Percentiles rank a stretch among this genome's conserved stretches.
Evolutionary conservation across 2,329 filamentous ascomycete genomes (phyloP).

Genomic region (Aureobasidium leucospermi): DNA sequence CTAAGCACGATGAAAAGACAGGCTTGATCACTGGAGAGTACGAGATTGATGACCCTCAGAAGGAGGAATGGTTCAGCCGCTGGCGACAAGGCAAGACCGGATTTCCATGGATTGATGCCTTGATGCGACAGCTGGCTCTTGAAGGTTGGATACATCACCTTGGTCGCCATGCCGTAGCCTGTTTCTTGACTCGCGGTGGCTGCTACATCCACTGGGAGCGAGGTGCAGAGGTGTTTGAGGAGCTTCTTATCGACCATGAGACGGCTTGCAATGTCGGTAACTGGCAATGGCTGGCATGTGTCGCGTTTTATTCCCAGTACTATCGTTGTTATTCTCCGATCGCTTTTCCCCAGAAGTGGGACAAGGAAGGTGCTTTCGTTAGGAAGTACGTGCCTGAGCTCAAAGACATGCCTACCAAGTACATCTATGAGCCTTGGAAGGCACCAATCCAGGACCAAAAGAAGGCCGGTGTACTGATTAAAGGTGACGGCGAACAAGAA

Average conservation of each 20-base stretch:
- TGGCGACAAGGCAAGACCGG: constrained; percentile 65
- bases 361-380: constrained; percentile 59
- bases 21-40: constrained; percentile 52
- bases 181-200: constrained; percentile 71
- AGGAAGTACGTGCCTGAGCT: constrained; percentile 62
- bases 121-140: constrained; percentile 64
- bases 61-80: constrained; percentile 58
- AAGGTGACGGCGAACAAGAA: constrained; percentile 40
- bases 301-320: constrained; percentile 67
- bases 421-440: constrained; percentile 75
- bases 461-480: constrained; percentile 57
- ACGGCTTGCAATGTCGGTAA: constrained; percentile 66
- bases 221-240: constrained; percentile 70
- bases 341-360: constrained; percentile 69
- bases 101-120: constrained; percentile 73
- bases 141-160: constrained; percentile 80
- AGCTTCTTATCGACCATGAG: constrained; percentile 68
- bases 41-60: constrained; percentile 54
- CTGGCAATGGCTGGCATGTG: constrained; percentile 72
- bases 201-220: constrained; percentile 76
- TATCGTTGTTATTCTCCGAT: constrained; percentile 64
- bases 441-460: constrained; percentile 62
- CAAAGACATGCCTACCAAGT: constrained; percentile 54
- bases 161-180: constrained; percentile 69
- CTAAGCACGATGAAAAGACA: constrained; percentile 45